Conservation (phyloP, 306 rosid genomes). For the Quercus aquifolioides region DNA sequence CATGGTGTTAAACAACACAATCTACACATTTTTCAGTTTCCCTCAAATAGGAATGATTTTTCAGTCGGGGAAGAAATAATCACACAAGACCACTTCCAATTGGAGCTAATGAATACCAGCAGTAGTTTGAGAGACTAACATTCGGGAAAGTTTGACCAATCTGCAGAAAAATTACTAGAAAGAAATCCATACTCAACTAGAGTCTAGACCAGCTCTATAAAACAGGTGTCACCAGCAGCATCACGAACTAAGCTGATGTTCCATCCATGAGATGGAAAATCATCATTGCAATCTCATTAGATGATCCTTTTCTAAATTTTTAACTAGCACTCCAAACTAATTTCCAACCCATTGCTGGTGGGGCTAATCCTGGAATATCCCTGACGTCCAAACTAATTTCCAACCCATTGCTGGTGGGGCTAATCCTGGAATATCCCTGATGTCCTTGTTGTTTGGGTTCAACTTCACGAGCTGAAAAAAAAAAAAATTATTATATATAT, state of each 20-base stretch:
- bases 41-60: background rate
- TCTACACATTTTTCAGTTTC: constrained; percentile 3
- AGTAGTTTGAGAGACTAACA: constrained; percentile 12
- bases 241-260: background rate
- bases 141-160: background rate
- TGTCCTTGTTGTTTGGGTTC: constrained; percentile 76
- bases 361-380: constrained; percentile 96
- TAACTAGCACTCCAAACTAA: constrained; percentile 53
- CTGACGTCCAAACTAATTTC: constrained; percentile 68
- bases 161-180: background rate
- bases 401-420: constrained; percentile 84
- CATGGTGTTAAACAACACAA: constrained; percentile 17
- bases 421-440: constrained; percentile 87
- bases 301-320: background rate
- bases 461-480: constrained; percentile 50
- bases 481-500: too few relatives aligned
- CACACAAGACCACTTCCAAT: constrained; percentile 11
- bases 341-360: constrained; percentile 68
- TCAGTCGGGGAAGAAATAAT: background rate
- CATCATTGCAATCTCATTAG: background rate
- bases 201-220: background rate
- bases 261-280: constrained; percentile 5
- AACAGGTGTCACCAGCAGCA: background rate
- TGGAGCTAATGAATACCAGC: constrained; percentile 5
- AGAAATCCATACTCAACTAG: background rate